These are phyloP conservation scores for Ustanciosporium gigantosporum DNA, from an alignment of 1,284 basidiomycete genomes.

Conservation along the genomic window DNA sequence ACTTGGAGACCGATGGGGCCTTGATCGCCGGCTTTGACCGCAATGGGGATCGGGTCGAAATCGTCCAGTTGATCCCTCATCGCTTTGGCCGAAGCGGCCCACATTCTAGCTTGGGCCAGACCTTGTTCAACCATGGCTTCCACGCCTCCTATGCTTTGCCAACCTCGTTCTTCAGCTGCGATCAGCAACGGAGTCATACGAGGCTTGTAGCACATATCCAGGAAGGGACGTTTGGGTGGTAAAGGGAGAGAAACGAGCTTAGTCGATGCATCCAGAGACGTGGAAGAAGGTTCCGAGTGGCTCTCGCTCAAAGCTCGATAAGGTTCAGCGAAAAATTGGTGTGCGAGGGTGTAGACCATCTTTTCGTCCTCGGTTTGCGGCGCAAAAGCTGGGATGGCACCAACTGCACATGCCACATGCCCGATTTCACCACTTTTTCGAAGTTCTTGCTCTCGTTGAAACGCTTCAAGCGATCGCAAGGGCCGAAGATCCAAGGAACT, in stretches of 20 bases:
- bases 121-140: conserved; percentile 62
- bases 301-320: conserved; percentile 2
- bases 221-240: conserved; percentile 48
- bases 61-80: conserved; percentile 10
- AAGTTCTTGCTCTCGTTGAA: conserved; percentile 12
- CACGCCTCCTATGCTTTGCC: conserved; percentile 54
- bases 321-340: conserved; percentile 36
- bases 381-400: conserved; percentile 56
- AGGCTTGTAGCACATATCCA: conserved; percentile 62
- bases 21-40: conserved; percentile 29
- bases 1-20: conserved; percentile 29
- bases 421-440: conserved; percentile 33
- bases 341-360: conserved; percentile 52
- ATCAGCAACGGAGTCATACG: conserved; percentile 56
- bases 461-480: conserved; percentile 25
- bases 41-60: conserved; percentile 31
- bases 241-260: conserved; percentile 29
- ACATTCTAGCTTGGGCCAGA: conserved; percentile 60
- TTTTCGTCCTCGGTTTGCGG: conserved; percentile 53
- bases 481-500: conserved; percentile 29
- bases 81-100: conserved; percentile 36
- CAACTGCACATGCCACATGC: conserved; percentile 38
- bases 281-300: neutral
- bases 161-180: conserved; percentile 44
- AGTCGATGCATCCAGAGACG: neutral